These are phyloP conservation scores for Remersonia thermophila DNA, from an alignment of 2,329 filamentous ascomycete genomes.

Conservation along the genomic window DNA sequence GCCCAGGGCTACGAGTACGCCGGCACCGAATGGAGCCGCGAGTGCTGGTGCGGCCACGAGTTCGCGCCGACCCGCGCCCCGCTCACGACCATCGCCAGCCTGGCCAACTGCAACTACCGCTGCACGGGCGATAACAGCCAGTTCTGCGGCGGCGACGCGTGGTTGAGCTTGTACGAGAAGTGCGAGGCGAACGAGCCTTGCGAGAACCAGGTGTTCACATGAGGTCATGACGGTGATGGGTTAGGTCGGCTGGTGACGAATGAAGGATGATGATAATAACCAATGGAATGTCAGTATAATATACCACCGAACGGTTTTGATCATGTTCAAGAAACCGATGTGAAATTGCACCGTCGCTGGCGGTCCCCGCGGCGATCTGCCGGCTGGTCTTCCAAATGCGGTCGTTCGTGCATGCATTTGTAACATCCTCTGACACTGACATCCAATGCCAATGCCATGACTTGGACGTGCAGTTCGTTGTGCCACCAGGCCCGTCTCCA, in stretches of 20 bases:
- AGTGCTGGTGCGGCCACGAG: slow-evolving; percentile 18
- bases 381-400: too few species aligned
- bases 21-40: slow-evolving; percentile 16
- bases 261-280: too few species aligned
- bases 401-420: too few species aligned
- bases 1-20: slow-evolving; percentile 11
- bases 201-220: slow-evolving; percentile 16
- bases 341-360: neutral
- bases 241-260: too few species aligned
- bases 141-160: slow-evolving; percentile 16
- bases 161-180: slow-evolving; percentile 17
- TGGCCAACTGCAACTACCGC: slow-evolving; percentile 11
- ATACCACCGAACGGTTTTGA: too few species aligned
- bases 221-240: neutral
- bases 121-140: slow-evolving; percentile 12
- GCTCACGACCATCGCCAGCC: slow-evolving; percentile 12
- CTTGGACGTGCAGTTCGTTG: too few species aligned
- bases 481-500: too few species aligned
- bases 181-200: slow-evolving; percentile 13
- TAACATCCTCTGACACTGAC: too few species aligned
- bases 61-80: slow-evolving; percentile 13
- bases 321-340: too few species aligned
- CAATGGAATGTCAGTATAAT: too few species aligned
- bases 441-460: too few species aligned
- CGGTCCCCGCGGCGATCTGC: too few species aligned